phyloP scores from a whole-genome alignment of 352 stramenopile species.

The Phytophthora palmivora region DNA sequence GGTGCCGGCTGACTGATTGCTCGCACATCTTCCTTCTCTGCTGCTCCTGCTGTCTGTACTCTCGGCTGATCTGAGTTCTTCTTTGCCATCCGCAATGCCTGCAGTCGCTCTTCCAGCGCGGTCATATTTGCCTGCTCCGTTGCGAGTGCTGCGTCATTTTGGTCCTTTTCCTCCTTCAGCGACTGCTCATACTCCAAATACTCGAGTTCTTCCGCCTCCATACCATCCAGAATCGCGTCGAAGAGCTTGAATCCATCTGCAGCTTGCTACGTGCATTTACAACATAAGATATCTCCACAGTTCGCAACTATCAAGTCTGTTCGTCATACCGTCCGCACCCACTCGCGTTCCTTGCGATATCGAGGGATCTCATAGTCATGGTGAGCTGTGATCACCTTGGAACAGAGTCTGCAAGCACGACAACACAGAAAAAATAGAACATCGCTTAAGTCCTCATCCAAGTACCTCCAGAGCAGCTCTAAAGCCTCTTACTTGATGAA shows the following conservation, averaged over 20 bases:
- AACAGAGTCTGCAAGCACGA: constrained; percentile 57
- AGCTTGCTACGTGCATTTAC: constrained; percentile 57
- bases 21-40: constrained; percentile 22
- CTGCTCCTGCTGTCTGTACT: constrained; percentile 8
- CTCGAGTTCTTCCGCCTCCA: constrained; percentile 72
- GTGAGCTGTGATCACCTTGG: constrained; percentile 72
- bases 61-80: constrained; percentile 32
- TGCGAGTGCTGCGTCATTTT: constrained; percentile 15
- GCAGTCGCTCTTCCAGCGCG: constrained; percentile 61
- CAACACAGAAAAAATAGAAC: constrained; percentile 37
- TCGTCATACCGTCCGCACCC: constrained; percentile 59
- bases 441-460: constrained; percentile 5
- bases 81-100: constrained; percentile 56
- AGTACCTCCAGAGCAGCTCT: constrained; percentile 4
- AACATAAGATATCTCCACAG: constrained; percentile 9
- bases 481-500: constrained; percentile 77
- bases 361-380: constrained; percentile 61
- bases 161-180: constrained; percentile 33
- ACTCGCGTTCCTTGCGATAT: constrained; percentile 71
- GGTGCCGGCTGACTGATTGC: constrained; percentile 5
- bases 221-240: constrained; percentile 81
- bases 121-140: constrained; percentile 25
- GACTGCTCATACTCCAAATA: constrained; percentile 65
- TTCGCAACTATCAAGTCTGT: background rate
- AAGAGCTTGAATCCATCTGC: constrained; percentile 67